Evolutionary conservation across 805 yeast genomes (phyloP), one percentile per base, ranked within the genome.

Genomic region (Kodamaea kaohsiungensis): DNA sequence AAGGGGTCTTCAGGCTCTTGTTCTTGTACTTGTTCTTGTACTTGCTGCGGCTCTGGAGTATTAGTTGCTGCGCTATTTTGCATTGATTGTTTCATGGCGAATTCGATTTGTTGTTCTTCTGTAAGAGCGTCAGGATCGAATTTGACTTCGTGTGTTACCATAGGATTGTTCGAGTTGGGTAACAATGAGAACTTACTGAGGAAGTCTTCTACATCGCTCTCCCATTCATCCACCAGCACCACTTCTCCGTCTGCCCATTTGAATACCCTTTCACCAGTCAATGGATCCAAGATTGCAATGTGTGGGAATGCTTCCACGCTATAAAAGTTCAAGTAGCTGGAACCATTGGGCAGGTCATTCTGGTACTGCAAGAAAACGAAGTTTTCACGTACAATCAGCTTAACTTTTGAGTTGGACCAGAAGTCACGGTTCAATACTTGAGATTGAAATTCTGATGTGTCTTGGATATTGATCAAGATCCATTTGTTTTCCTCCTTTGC

Each of bases 361-460:
- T 88, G 91, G 67, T 88, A 93, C 69, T 95, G 99, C 54, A 95
- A 70, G 64, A 95, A 93, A 3, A 93, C 69, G 62, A 95, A 95
- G 67, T 87, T 78, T 22, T 82, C 84, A 39, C 75, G 75, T 2
- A 95, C 86, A 1, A 83, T 61, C 15, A 78, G 80, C 66, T 89
- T 91, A 17, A 95, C 79, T 2, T 78, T 78, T 12, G 70, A 59
- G 48, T 87, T 80, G 15, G 95, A 83, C 98, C 98, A 95, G 57
- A 95, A 84, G 69, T 95, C 99, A 56, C 99, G 81, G 69, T 95
- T 95, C 52, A 95, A 72, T 33, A 88, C 86, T 66, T 93, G 98
- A 65, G 98, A 92, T 60, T 84, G 83, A 65, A 95, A 95, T 65
- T 90, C 95, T 0, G 88, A 76, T 22, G 84, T 75, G 63, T 93